These are phyloP conservation scores for Linderniella brevidens DNA, from an alignment of 257 asterid genomes.

Conservation along the genomic window DNA sequence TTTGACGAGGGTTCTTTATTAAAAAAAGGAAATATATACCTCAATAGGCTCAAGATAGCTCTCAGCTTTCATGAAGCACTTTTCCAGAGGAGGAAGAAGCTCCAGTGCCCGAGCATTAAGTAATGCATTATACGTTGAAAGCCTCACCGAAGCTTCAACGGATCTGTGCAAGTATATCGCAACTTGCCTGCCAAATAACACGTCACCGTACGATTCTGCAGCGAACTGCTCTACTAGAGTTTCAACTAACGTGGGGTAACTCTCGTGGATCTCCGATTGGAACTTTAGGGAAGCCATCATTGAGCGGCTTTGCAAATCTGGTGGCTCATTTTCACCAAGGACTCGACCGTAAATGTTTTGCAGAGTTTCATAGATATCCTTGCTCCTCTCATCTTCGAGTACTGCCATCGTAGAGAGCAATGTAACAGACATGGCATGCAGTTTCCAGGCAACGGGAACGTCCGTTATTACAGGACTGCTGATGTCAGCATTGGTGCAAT, in stretches of 20 bases:
- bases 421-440: slow-evolving; percentile 66
- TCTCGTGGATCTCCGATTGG: slow-evolving; percentile 48
- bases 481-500: slow-evolving; percentile 16
- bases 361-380: slow-evolving; percentile 46
- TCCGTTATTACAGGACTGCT: slow-evolving; percentile 18
- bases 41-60: slow-evolving; percentile 85
- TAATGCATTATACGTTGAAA: slow-evolving; percentile 66
- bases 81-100: slow-evolving; percentile 54
- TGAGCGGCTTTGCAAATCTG: slow-evolving; percentile 8
- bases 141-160: slow-evolving; percentile 67
- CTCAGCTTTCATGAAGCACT: slow-evolving; percentile 40
- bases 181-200: slow-evolving; percentile 71
- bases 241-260: slow-evolving; percentile 63
- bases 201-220: slow-evolving; percentile 84
- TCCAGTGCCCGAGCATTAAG: slow-evolving; percentile 66
- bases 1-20: no score
- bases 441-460: slow-evolving; percentile 74
- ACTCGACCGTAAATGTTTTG: slow-evolving; percentile 56
- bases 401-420: slow-evolving; percentile 53
- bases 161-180: slow-evolving; percentile 53
- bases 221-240: slow-evolving; percentile 78
- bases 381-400: slow-evolving; percentile 66
- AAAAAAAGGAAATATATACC: slow-evolving; percentile 21
- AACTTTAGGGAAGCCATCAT: slow-evolving; percentile 27
- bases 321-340: slow-evolving; percentile 18